Base-by-base conservation (phyloP, 2,329 filamentous ascomycete species). In the Ceratocystis variospora region DNA sequence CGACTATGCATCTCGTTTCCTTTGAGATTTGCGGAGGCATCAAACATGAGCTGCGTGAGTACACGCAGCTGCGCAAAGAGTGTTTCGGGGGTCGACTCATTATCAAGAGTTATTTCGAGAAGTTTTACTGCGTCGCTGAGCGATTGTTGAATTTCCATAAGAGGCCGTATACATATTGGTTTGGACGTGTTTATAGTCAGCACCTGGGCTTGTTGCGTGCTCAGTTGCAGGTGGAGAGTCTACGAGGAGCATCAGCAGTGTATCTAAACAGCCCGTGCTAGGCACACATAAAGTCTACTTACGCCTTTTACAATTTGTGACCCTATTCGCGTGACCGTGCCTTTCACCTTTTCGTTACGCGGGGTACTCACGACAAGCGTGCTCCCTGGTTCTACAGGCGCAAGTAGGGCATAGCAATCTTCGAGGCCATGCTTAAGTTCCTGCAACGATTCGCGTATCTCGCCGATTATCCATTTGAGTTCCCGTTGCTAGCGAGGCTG, bases 271-370 rank as follows among this genome's bases (percentile, higher is more conserved):
- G 5, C n/a, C 1, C 5, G 15, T 10, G n/a, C 7, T 12, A 19
- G n/a, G 3, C 37, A 41, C 37, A 28, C n/a, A 46, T 8, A 25
- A 3, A 59, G 46, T 37, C 3, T 5, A 81, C 86, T 71, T 79
- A 92, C 89, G 70, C 91, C 93, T 75, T 96, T 96, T 69, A 96
- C 87, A 69, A 99, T 87, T 63, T 88, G 85, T n/a, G 90, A 90
- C 48, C 94, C 94, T 45, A 96, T 85, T 65, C 94, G 85, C 0
- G 93, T 97, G 68, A 97, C 84, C 71, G 90, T 89, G 19, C 94
- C 94, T 75, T 99, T 99, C 69, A 97, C 86, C 70, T 83, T 85
- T 77, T 99, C 94, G 66, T 90, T 93, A 66, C 92, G 84, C 66
- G 88, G 83, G 15, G 92, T 95, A 69, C 89, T 94, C 70, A 99